Evolutionary conservation across 1,284 basidiomycete species (phyloP).

Genomic region (Moniliophthora roreri): DNA sequence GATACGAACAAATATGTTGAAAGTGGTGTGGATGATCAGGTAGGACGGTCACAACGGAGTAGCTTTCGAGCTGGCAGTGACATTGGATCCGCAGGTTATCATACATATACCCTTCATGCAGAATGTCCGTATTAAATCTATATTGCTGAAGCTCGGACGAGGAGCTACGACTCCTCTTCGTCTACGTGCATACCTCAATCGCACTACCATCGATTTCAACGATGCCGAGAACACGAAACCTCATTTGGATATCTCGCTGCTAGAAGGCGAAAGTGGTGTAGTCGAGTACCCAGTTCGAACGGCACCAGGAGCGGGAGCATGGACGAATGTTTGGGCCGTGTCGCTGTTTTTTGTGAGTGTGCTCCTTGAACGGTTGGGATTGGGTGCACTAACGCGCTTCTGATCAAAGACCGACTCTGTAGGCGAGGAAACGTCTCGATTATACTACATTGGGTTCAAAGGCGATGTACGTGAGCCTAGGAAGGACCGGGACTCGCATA

Average conservation of each 20-base stretch:
- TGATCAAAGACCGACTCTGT: slow-evolving; percentile 57
- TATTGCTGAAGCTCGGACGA: slow-evolving; percentile 73
- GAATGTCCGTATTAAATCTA: slow-evolving; percentile 71
- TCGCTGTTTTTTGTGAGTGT: slow-evolving; percentile 76
- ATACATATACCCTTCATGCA: slow-evolving; percentile 79
- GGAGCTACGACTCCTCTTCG: slow-evolving; percentile 68
- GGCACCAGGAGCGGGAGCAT: slow-evolving; percentile 43
- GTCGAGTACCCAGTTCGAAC: slow-evolving; percentile 77
- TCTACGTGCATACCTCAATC: slow-evolving; percentile 69
- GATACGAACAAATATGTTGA: slow-evolving; percentile 64
- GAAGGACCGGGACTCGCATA: slow-evolving; percentile 58
- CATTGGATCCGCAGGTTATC: slow-evolving; percentile 51
- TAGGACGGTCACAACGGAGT: slow-evolving; percentile 27
- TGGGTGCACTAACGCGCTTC: not conserved
- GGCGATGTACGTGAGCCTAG: slow-evolving; percentile 62
- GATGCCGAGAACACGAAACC: slow-evolving; percentile 68
- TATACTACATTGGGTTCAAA: slow-evolving; percentile 82
- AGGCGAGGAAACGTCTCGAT: slow-evolving; percentile 58
- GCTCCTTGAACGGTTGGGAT: slow-evolving; percentile 9
- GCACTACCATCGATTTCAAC: slow-evolving; percentile 72
- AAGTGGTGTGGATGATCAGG: slow-evolving; percentile 80
- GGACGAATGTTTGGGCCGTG: slow-evolving; percentile 70
- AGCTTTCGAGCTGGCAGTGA: not conserved
- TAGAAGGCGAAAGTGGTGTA: slow-evolving; percentile 64
- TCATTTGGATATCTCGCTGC: slow-evolving; percentile 68